phyloP scores from a whole-genome alignment of 2,329 filamentous ascomycete genomes.

The Dactylonectria macrodidyma region DNA sequence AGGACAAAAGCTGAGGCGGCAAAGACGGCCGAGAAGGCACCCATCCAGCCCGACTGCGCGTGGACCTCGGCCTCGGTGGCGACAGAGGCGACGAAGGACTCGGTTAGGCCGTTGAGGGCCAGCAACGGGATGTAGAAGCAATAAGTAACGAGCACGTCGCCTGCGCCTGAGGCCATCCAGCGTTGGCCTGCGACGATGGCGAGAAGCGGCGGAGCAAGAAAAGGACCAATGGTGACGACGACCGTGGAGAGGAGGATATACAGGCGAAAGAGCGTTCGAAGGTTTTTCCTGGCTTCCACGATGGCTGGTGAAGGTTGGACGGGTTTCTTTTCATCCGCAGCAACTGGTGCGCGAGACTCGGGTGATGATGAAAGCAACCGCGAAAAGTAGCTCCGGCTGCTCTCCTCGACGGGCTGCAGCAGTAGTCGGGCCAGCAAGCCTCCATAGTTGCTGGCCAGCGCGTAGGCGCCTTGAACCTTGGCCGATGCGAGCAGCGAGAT shows the following conservation, averaged over 20 bases:
- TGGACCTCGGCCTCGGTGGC: slow-evolving; percentile 83
- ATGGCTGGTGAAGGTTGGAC: slow-evolving; percentile 49
- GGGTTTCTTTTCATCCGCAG: slow-evolving; percentile 38
- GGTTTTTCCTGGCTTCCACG: slow-evolving; percentile 63
- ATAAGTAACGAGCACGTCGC: slow-evolving; percentile 82
- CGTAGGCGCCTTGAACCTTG: slow-evolving; percentile 90
- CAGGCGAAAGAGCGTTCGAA: slow-evolving; percentile 76
- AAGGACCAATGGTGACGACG: slow-evolving; percentile 80
- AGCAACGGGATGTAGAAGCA: slow-evolving; percentile 95
- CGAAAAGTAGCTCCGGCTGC: slow-evolving; percentile 90
- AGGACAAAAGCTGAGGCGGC: slow-evolving; percentile 81
- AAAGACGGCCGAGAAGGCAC: slow-evolving; percentile 83
- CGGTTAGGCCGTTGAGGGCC: slow-evolving; percentile 90
- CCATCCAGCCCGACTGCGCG: slow-evolving; percentile 87
- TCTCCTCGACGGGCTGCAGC: slow-evolving; percentile 96
- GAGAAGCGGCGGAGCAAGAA: slow-evolving; percentile 81
- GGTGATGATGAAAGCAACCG: slow-evolving; percentile 72
- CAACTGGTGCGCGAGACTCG: slow-evolving; percentile 30
- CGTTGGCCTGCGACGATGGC: slow-evolving; percentile 81
- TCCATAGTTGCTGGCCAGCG: slow-evolving; percentile 94
- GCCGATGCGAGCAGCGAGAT: slow-evolving; percentile 84
- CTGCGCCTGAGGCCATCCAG: slow-evolving; percentile 83
- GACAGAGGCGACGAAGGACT: slow-evolving; percentile 93
- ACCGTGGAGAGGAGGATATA: slow-evolving; percentile 83
- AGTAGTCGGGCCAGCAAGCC: slow-evolving; percentile 89